These are phyloP conservation scores for Penicillium roqueforti DNA, from an alignment of 495 filamentous ascomycete genomes.

Conservation along the genomic window DNA sequence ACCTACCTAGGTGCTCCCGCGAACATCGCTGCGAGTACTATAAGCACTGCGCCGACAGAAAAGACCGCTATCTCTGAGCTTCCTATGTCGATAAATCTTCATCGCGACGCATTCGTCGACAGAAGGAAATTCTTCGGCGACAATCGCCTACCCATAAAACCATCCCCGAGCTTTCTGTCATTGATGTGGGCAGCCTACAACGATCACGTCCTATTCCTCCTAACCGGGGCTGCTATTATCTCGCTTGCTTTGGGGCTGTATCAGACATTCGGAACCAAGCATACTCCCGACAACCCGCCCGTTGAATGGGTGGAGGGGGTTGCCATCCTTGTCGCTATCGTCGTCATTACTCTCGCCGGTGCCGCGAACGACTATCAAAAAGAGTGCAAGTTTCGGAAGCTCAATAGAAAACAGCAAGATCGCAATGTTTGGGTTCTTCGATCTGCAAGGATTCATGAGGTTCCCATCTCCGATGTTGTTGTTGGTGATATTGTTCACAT, in stretches of 20 bases:
- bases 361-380: conserved; percentile 65
- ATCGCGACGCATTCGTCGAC: neutral
- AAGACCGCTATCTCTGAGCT: neutral
- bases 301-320: conserved; percentile 70
- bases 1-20: neutral
- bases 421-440: conserved; percentile 63
- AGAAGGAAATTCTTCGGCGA: conserved; percentile 4
- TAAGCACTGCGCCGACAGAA: neutral
- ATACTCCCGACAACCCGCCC: conserved; percentile 30
- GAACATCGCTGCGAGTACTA: neutral
- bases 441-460: conserved; percentile 59
- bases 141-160: conserved; percentile 1
- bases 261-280: conserved; percentile 39
- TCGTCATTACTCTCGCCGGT: conserved; percentile 60
- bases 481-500: conserved; percentile 73
- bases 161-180: conserved; percentile 6
- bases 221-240: conserved; percentile 66
- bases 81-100: neutral
- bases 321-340: conserved; percentile 63
- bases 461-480: conserved; percentile 68
- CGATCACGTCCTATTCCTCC: conserved; percentile 66
- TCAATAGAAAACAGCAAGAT: conserved; percentile 58
- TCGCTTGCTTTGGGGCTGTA: conserved; percentile 68
- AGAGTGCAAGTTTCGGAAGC: conserved; percentile 54
- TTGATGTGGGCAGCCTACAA: conserved; percentile 70